Evolutionary conservation across 2,329 filamentous ascomycete genomes (phyloP), one percentile per base, ranked within the genome.

Genomic region (Ilyonectria sp.): DNA sequence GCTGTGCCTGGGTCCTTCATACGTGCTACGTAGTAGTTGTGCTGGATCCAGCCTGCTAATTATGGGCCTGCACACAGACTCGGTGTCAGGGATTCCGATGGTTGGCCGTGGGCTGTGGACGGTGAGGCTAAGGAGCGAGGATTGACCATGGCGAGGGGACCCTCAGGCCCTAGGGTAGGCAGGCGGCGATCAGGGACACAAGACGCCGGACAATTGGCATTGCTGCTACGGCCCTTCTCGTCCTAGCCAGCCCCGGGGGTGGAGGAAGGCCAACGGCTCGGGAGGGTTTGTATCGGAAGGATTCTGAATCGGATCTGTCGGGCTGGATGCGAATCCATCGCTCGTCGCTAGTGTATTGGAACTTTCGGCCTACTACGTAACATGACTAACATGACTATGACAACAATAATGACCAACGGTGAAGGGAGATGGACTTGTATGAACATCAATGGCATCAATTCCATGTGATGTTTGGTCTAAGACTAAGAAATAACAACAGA

Each of bases 211-310:
- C 15, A 17, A n/a, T 43, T n/a, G 15, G 8, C 40, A 8, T n/a
- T 43, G 40, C 17, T n/a, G 40, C 15, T 43, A 43, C 40, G 7
- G 7, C 15, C 15, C 6, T 43, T 5, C 40, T 43, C 15, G 40
- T 43, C 15, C 40, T 43, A 43, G 40, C 17, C 15, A 46, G 19
- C 19, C 23, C 44, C 44, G 19, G 44, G 19, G 44, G 47, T 31
- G n/a, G 29, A 53, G n/a, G 29, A 52, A n/a, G 31, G 13, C 50
- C 31, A 29, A 35, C 17, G 31, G 37, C 9, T 35, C 29, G 29
- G n/a, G 31, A 53, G 50, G n/a, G 23, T 53, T 53, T 53, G 50
- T 53, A 35, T 53, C 50, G 50, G 50, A 53, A 35, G n/a, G 50
- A 53, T 35, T n/a, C n/a, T 33, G 31, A 35, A 53, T 35, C 29